Base-by-base conservation (phyloP, 2,329 filamentous ascomycete species). In the Diaporthe sp. region DNA sequence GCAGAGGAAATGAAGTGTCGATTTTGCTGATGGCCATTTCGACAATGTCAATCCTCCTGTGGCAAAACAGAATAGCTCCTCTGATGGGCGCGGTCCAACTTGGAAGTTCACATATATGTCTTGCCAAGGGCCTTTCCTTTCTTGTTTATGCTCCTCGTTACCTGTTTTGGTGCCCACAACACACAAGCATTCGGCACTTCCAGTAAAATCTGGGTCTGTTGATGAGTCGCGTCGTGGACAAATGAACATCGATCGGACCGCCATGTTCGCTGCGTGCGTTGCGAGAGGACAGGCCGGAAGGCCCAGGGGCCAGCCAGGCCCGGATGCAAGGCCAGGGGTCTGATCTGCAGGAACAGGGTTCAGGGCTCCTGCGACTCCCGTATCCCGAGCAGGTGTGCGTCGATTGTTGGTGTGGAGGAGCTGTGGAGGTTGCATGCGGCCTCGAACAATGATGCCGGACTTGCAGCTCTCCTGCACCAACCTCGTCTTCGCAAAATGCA, bases 311-410 rank as follows among this genome's bases (percentile, higher is more conserved):
- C 28, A 39, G 55, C 55, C 55, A 59, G 70, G 57, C 70, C 70
- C 34, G 57, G 58, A 69, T 25, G 65, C 65, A 69, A 42, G 58
- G 39, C 68, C 68, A 71, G 34, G 69, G 69, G 31, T 49, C 34
- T 59, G 58, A 73, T 65, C 70, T 73, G 70, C 70, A 65, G 37
- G 34, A 25, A 34, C 70, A 65, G 70, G 70, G 57, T 53, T 42
- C 65, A 69, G 49, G 65, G 65, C 65, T 69, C 34, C 65, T 55
- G n/a, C 49, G 34, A 69, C 65, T 55, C 65, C 70, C 70, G 70
- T 73, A 73, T 73, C 59, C 70, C 58, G 70, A 65, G 58, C 70
- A 62, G 70, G 70, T 62, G 58, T 55, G 70, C 49, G 58, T 73
- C 70, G 46, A 73, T 49, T 73, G 61, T 31, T 72, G 46, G 49